Evolutionary conservation across 116 monocot genomes (phyloP), one percentile per base, ranked within the genome.

Genomic region (Dioscorea cayenensis): DNA sequence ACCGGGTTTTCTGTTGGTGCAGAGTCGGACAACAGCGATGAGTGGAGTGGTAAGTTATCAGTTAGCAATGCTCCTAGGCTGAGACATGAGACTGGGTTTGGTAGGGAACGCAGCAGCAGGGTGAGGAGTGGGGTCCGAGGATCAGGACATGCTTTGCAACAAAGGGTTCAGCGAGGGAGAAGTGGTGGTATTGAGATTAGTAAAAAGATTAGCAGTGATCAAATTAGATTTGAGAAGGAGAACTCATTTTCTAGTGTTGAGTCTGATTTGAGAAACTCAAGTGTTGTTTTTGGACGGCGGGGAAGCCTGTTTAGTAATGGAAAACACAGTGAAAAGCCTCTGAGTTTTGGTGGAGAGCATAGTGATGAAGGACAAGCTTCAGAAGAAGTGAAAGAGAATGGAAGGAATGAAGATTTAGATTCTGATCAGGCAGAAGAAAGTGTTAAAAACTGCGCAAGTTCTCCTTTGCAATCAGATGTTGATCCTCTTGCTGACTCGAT

Each of bases 1-100:
- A 50, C 51, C 13, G 75, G 73, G 4, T 90, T 87, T 64, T 70
- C 81, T 11, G 72, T 91, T 28, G 90, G 90, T 27, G 64, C 63
- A 2, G 86, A 88, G 67, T 88, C 89, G n/a, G 95, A 95, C 16
- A 88, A 84, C 72, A 95, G 91, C 22, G 91, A 91, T 72, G 91
- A 91, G n/a, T 68, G 78, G 17, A 83, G 80, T 72, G 84, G 86
- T 74, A 88, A 77, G 76, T 91, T 80, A 0, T 89, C 92, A 5
- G 85, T 81, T 52, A 78, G 75, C 0, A 89, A 81, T 68, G 78
- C 68, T 64, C 83, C 70, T 19, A 83, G 77, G 79, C 49, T 67
- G 35, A 77, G 69, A 60, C 76, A 85, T 69, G 90, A 89, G 35
- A 55, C 14, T 69, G 85, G 80, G 38, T 71, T 79, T 68, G 85